Percentiles rank a stretch among this genome's conserved stretches.
Conservation (phyloP, 352 stramenopile genomes). For the Pythium scleroteichum region DNA sequence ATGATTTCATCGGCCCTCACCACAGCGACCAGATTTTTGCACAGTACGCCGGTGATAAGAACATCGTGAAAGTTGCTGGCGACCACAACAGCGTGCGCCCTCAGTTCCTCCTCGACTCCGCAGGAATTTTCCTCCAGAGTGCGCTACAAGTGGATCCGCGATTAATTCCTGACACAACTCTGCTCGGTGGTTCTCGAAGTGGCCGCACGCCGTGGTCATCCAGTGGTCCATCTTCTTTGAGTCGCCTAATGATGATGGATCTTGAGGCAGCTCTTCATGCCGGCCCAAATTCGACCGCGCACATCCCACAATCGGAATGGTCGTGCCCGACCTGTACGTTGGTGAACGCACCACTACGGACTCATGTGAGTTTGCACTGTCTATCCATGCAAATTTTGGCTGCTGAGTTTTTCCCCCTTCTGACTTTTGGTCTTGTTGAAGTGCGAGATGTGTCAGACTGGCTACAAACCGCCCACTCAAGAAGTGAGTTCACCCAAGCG, state of each 20-base stretch:
- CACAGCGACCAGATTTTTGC: constrained; percentile 83
- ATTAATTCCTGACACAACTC: constrained; percentile 35
- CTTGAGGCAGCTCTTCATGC: constrained; percentile 53
- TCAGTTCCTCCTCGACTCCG: constrained; percentile 95
- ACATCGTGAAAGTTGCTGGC: constrained; percentile 96
- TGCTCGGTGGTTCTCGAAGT: constrained; percentile 24
- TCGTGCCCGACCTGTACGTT: constrained; percentile 66
- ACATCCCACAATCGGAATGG: constrained; percentile 54
- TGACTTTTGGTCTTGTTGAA: constrained; percentile 12
- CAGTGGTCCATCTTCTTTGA: constrained; percentile 37
- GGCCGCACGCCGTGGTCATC: constrained; percentile 44
- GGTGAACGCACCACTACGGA: constrained; percentile 51
- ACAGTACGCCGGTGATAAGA: constrained; percentile 97
- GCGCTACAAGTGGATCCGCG: constrained; percentile 82
- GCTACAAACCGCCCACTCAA: constrained; percentile 16
- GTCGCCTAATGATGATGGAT: constrained; percentile 55
- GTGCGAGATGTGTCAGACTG: constrained; percentile 35
- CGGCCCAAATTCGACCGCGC: constrained; percentile 33
- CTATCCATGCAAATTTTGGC: too few relatives aligned
- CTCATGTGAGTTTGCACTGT: constrained; percentile 49
- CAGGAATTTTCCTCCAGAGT: constrained; percentile 95
- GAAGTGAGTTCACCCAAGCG: constrained; percentile 18
- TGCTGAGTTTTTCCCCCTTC: not conserved
- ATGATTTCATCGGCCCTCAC: constrained; percentile 94
- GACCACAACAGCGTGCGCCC: constrained; percentile 97